Evolutionary conservation across 495 filamentous ascomycete species (phyloP).

Genomic region (Hypoxylon perforatum): DNA sequence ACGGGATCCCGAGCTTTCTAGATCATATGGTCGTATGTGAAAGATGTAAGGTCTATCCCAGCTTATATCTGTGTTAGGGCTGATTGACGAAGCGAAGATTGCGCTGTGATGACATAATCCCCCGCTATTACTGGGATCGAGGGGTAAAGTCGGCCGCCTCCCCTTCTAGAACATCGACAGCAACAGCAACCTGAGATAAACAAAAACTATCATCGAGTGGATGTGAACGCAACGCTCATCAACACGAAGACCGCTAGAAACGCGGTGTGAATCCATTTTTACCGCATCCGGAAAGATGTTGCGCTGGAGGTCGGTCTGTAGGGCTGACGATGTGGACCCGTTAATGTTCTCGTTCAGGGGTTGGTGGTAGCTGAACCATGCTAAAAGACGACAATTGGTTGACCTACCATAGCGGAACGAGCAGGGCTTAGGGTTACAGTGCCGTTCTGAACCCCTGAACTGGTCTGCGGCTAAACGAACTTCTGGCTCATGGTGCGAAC

Average conservation of each 20-base stretch:
- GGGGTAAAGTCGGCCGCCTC: no score
- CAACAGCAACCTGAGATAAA: no score
- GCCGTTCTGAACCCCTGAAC: neutral
- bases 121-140: no score
- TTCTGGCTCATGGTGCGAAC: slow-evolving; percentile 25
- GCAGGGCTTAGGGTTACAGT: neutral
- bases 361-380: neutral
- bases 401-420: neutral
- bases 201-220: no score
- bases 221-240: no score
- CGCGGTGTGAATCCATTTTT: neutral
- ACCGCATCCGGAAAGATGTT: slow-evolving; percentile 13
- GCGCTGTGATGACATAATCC: no score
- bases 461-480: slow-evolving; percentile 6
- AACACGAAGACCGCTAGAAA: no score
- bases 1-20: slow-evolving; percentile 47
- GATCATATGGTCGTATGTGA: slow-evolving; percentile 31
- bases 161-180: no score
- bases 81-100: no score
- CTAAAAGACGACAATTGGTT: slow-evolving; percentile 4
- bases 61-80: no score
- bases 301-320: slow-evolving; percentile 7
- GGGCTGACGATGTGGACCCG: slow-evolving; percentile 17
- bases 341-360: slow-evolving; percentile 10
- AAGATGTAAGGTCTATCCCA: no score